These are phyloP conservation scores for Obelidium mucronatum DNA, from an alignment of 192 early-diverging fungal genomes.

Conservation along the genomic window DNA sequence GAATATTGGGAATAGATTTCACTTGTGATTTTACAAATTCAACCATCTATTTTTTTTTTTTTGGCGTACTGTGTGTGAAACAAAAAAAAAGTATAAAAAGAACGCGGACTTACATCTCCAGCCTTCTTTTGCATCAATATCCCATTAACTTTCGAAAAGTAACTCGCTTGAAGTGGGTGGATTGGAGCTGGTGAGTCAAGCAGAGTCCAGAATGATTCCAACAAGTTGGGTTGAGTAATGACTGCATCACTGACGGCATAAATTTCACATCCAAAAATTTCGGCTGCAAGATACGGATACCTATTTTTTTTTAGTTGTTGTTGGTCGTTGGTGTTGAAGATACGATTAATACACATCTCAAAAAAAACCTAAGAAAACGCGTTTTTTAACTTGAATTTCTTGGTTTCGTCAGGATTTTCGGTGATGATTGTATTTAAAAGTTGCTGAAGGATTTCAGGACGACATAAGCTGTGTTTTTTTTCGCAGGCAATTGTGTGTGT, in stretches of 20 bases:
- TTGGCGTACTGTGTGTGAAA: conserved; percentile 1
- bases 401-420: conserved; percentile 82
- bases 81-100: conserved; percentile 3
- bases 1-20: conserved; percentile 76
- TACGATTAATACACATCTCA: background rate
- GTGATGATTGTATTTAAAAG: conserved; percentile 85
- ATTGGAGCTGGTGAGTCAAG: conserved; percentile 79
- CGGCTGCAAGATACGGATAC: conserved; percentile 83
- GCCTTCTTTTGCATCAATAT: conserved; percentile 90
- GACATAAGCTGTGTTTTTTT: conserved; percentile 64
- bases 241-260: conserved; percentile 80
- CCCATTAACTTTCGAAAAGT: conserved; percentile 91
- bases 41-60: too few relatives aligned
- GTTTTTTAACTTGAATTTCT: conserved; percentile 82
- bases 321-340: background rate
- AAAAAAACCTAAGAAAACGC: conserved; percentile 8
- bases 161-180: conserved; percentile 83
- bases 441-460: conserved; percentile 75
- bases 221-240: conserved; percentile 72
- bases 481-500: background rate
- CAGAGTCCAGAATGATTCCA: conserved; percentile 86
- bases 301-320: conserved; percentile 56
- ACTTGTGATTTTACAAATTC: conserved; percentile 82
- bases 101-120: conserved; percentile 69
- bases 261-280: conserved; percentile 80